These are phyloP conservation scores for Fusarium incarnatum DNA, from an alignment of 2,329 filamentous ascomycete species.

Conservation along the genomic window DNA sequence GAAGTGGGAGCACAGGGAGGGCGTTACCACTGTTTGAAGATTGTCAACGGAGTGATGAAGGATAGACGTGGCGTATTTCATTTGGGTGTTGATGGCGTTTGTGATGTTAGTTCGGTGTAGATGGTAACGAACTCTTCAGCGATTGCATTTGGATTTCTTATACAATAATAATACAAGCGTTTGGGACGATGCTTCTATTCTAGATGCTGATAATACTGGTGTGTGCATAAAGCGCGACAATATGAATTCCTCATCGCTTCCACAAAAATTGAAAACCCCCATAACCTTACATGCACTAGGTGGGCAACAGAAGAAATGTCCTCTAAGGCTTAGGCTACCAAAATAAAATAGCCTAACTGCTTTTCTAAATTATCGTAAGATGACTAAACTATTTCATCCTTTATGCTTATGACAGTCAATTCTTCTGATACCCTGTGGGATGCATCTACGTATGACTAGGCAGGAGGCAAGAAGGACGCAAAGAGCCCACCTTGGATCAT, in stretches of 20 bases:
- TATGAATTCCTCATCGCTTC: background rate
- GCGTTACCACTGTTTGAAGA: background rate
- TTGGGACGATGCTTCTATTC: background rate
- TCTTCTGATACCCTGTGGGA: no score
- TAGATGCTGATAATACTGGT: background rate
- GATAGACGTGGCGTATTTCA: conserved; percentile 23
- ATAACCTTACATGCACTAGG: background rate
- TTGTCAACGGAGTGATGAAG: background rate
- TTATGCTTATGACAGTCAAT: no score
- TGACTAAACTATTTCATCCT: no score
- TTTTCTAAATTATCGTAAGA: no score
- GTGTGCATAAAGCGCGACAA: background rate
- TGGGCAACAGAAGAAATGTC: no score
- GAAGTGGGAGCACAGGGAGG: background rate
- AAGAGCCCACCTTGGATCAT: conserved; percentile 86
- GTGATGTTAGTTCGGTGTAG: conserved; percentile 28
- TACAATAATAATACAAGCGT: conserved; percentile 18
- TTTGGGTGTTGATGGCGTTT: conserved; percentile 21
- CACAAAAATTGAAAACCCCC: background rate
- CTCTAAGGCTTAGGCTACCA: no score
- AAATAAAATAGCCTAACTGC: no score
- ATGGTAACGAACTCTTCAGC: conserved; percentile 18
- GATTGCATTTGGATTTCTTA: conserved; percentile 6
- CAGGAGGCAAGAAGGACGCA: conserved; percentile 91
- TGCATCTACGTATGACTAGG: conserved; percentile 57